Conservation (phyloP, 495 filamentous ascomycete species). For the Glonium stellatum region DNA sequence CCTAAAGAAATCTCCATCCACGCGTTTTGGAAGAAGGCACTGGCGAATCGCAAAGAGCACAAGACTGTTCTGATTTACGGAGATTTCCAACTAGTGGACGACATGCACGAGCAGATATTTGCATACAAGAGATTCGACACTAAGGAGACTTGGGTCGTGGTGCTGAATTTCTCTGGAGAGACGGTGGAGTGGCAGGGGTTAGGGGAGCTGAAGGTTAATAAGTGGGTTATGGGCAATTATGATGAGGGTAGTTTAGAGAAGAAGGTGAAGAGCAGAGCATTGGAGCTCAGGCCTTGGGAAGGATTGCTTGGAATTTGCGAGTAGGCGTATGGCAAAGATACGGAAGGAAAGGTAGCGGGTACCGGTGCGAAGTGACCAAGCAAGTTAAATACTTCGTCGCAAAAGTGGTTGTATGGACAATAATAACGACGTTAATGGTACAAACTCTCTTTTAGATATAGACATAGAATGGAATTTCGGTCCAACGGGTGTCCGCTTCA, state of each 20-base stretch:
- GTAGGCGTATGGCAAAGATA: constrained; percentile 6
- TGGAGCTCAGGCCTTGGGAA: constrained; percentile 36
- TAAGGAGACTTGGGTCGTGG: constrained; percentile 35
- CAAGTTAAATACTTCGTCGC: not conserved
- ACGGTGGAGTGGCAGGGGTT: constrained; percentile 38
- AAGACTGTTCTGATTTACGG: constrained; percentile 44
- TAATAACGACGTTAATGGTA: too few species aligned
- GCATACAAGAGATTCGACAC: constrained; percentile 35
- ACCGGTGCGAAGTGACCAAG: not conserved
- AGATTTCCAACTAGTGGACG: constrained; percentile 37
- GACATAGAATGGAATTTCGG: too few species aligned
- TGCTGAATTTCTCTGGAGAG: constrained; percentile 40
- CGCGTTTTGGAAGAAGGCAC: constrained; percentile 42
- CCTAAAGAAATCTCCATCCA: constrained; percentile 33
- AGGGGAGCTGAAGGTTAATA: constrained; percentile 29
- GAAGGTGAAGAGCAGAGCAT: constrained; percentile 21
- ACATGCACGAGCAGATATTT: constrained; percentile 35
- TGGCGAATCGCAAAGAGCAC: constrained; percentile 38
- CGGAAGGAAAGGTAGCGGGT: not conserved
- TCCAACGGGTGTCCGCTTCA: too few species aligned
- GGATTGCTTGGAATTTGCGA: constrained; percentile 30
- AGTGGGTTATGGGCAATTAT: constrained; percentile 42
- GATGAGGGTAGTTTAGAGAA: constrained; percentile 23
- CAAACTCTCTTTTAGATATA: too few species aligned
- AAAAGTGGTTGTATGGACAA: not conserved